Conservation (phyloP, 140 eudicot genomes). For the Flaveria floridana region DNA sequence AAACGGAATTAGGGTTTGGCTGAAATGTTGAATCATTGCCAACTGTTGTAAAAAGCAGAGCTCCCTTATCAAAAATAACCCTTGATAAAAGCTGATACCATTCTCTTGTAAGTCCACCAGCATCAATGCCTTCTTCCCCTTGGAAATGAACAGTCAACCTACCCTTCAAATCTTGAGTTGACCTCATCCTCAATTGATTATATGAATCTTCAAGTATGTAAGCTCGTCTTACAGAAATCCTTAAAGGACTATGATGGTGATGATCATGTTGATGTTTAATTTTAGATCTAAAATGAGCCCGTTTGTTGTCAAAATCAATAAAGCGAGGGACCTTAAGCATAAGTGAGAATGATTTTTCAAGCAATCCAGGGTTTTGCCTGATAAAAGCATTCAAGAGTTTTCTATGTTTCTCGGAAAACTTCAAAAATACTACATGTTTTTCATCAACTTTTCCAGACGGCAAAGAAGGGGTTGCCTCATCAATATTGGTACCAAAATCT, state of each 20-base stretch:
- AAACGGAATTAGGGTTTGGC: slow-evolving; percentile 97
- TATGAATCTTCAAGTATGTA: slow-evolving; percentile 97
- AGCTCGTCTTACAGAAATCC: slow-evolving; percentile 96
- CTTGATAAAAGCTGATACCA: slow-evolving; percentile 94
- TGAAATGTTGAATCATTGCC: slow-evolving; percentile 95
- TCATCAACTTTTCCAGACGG: slow-evolving; percentile 58
- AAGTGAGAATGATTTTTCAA: slow-evolving; percentile 90
- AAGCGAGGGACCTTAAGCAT: slow-evolving; percentile 97
- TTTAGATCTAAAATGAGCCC: slow-evolving; percentile 94
- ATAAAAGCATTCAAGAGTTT: slow-evolving; percentile 84
- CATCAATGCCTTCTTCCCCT: slow-evolving; percentile 99
- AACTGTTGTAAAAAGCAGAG: slow-evolving; percentile 87
- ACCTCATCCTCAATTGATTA: slow-evolving; percentile 86
- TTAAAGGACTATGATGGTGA: slow-evolving; percentile 91
- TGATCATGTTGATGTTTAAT: slow-evolving; percentile 95
- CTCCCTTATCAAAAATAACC: slow-evolving; percentile 96
- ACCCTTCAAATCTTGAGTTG: slow-evolving; percentile 86
- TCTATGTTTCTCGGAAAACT: slow-evolving; percentile 87
- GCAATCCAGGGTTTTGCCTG: slow-evolving; percentile 92
- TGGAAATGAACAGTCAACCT: slow-evolving; percentile 92
- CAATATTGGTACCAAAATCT: slow-evolving; percentile 62
- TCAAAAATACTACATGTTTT: slow-evolving; percentile 67
- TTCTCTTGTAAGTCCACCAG: slow-evolving; percentile 99
- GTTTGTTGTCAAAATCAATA: slow-evolving; percentile 94
- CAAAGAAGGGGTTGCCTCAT: slow-evolving; percentile 64